Conservation (phyloP, 1,139 yeast genomes). For the Geotrichum candidum region DNA sequence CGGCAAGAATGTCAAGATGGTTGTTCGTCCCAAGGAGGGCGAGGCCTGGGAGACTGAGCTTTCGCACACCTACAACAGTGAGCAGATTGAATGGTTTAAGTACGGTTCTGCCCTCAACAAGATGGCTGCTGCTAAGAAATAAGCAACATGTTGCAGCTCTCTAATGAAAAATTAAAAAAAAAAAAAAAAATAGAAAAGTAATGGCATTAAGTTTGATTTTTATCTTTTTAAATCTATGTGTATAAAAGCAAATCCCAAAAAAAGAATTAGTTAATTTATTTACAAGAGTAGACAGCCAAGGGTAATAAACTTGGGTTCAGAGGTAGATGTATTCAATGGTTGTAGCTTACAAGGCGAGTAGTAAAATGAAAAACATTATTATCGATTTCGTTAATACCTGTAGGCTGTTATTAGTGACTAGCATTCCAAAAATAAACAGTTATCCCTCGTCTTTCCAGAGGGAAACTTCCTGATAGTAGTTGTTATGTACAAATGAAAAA, state of each 20-base stretch:
- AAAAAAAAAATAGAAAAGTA: background rate
- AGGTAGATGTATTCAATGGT: too few species aligned
- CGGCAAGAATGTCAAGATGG: slow-evolving; percentile 81
- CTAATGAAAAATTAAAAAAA: background rate
- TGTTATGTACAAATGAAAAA: too few species aligned
- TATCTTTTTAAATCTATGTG: background rate
- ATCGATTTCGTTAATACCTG: too few species aligned
- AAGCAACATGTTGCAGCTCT: background rate
- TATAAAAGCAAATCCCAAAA: background rate
- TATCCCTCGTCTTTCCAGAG: too few species aligned
- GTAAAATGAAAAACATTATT: too few species aligned
- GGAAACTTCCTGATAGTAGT: too few species aligned
- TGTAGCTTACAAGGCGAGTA: too few species aligned
- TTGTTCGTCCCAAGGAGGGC: slow-evolving; percentile 87
- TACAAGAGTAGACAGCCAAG: background rate
- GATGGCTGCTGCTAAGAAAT: slow-evolving; percentile 56
- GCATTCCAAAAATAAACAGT: too few species aligned
- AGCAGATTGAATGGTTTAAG: slow-evolving; percentile 99
- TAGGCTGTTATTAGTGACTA: too few species aligned
- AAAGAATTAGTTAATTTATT: background rate
- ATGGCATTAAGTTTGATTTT: background rate
- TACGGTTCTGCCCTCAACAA: slow-evolving; percentile 98
- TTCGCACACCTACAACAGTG: slow-evolving; percentile 90
- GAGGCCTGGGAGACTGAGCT: slow-evolving; percentile 79
- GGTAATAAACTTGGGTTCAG: too few species aligned